Evolutionary conservation across 768 basidiomycete species (phyloP), one percentile per base, ranked within the genome.

Genomic region (Phanerochaete carnosa): DNA sequence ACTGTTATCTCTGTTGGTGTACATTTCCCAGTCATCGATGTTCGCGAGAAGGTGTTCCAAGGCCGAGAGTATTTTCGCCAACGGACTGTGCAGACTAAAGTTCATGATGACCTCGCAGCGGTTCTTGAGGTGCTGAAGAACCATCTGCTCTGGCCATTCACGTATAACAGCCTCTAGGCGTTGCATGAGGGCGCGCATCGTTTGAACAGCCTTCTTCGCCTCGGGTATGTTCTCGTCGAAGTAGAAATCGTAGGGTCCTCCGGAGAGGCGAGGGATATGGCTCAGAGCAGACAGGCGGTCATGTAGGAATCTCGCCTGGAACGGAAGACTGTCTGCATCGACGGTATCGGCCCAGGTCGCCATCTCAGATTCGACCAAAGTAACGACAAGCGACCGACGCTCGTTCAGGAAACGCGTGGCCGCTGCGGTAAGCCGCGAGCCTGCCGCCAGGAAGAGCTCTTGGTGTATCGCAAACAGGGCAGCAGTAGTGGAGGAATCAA

Each of bases 121-220:
- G 58, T 82, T 82, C 35, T 79, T 77, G 35, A 99, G 80, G 70
- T 96, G 88, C 29, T 89, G 90, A n/a, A 97, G 79, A 9, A 98
- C 92, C 89, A 95, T 94, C 72, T 99, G 97, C 64, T 98, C 96
- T 0, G 97, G 96, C 95, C 94, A 99, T 65, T 94, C 89, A 62
- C 78, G 74, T 26, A 89, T 79, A 22, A 97, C 78, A 2, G 35
- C 60, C 15, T 75, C 66, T 29, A 98, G 77, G 1, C 87, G 83
- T 3, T 59, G 59, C 49, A 77, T 77, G 22, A 96, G 78, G 3
- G 76, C 66, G 3, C 68, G 65, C 9, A 96, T 69, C 15, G 89
- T 69, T 0, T 68, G 70, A 2, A 83, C 75, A 0, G 81, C 88
- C 70, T 84, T 92, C 60, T 77, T 83, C 35, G 84, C 79, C 72